Base-by-base conservation (phyloP, 148 eudicot genomes). In the Camellia lanceoleosa region DNA sequence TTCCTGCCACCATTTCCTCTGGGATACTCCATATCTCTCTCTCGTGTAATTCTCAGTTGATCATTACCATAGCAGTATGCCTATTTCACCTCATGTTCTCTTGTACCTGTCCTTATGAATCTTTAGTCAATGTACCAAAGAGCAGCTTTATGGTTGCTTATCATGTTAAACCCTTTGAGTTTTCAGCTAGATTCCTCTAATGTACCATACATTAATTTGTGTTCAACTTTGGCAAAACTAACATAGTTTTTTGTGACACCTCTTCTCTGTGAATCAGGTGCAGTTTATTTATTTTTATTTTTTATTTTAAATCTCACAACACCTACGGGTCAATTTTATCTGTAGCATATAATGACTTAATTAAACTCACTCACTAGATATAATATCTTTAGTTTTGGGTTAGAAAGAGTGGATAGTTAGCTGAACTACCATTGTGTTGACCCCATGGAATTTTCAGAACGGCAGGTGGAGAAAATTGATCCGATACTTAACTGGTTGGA, bases 401-500 rank as follows among this genome's bases (percentile, higher is more conserved):
- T 10, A 20, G 7, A 42, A 4, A 16, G 16, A 64, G 3, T 18
- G 19, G 3, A 60, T 58, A 38, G 41, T 44, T 64, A 61, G 11
- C 44, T 71, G 16, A 72, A 38, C 43, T 5, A 38, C 30, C 44
- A 6, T 78, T 23, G n/a, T 83, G 62, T 20, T 54, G 23, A 41
- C 66, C 42, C 20, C 13, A 69, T 75, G 44, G 23, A 59, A 71
- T 82, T 82, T 86, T 82, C 89, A 95, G 99, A 92, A 73, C 82
- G 82, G 52, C 99, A 95, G 86, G 91, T 89, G 82, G 91, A 89
- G 84, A 95, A 95, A 85, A 85, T 95, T 51, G 91, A 89, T 87
- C 99, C 97, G 77, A 73, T 95, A 54, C 92, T 95, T 58, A 77
- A 87, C 20, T 95, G 99, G 99, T 81, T 93, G 73, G 92, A 95